Evolutionary conservation across 163 green algal species (phyloP).

Genomic region (Scenedesmus sp.): DNA sequence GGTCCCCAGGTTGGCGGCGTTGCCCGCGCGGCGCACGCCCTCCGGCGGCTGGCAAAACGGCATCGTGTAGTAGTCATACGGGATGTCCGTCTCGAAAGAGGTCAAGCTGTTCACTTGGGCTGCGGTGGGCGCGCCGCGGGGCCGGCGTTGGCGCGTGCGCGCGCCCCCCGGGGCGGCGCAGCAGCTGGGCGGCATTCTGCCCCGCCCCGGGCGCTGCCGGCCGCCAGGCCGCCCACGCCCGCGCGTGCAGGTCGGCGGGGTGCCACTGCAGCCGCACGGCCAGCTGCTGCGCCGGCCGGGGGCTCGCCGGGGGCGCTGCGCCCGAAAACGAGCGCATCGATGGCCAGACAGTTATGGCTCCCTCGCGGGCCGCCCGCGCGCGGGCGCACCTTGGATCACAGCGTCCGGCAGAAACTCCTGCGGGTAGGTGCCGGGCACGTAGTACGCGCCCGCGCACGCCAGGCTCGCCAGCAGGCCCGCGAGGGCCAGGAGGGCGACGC

Average conservation of each 20-base stretch:
- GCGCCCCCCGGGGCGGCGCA: not conserved
- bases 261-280: too few species aligned
- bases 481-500: not conserved
- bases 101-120: slow-evolving; percentile 87
- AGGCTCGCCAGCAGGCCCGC: not conserved
- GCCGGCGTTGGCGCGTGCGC: too few species aligned
- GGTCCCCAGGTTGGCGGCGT: slow-evolving; percentile 89
- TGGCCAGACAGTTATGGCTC: too few species aligned
- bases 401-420: slow-evolving; percentile 69
- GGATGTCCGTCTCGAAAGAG: slow-evolving; percentile 88
- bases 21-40: slow-evolving; percentile 72
- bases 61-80: slow-evolving; percentile 44
- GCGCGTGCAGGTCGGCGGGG: too few species aligned
- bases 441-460: slow-evolving; percentile 57
- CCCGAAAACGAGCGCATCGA: too few species aligned
- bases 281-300: too few species aligned
- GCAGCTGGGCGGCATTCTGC: not conserved
- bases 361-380: too few species aligned
- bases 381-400: too few species aligned
- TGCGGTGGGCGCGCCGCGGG: slow-evolving; percentile 47
- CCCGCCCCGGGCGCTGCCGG: slow-evolving; percentile 62
- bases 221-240: too few species aligned
- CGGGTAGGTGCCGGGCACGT: slow-evolving; percentile 83
- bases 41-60: slow-evolving; percentile 93
- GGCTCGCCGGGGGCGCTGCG: too few species aligned